Evolutionary conservation across 345 rosid species (phyloP), one percentile per base, ranked within the genome.

Genomic region (Tarenaya hassleriana): DNA sequence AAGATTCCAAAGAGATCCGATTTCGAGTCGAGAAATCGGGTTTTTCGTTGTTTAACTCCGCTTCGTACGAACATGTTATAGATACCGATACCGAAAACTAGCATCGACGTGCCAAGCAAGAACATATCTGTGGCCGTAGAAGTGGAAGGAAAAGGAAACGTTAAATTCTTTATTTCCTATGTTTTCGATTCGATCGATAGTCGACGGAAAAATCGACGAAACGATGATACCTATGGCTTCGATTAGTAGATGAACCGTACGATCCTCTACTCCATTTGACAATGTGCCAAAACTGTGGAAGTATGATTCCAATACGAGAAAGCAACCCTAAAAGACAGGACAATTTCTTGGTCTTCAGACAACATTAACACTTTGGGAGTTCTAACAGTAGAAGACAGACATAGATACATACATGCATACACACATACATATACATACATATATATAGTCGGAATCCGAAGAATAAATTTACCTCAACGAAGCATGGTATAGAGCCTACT

Each of bases 401-500:
- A n/a, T n/a, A n/a, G n/a, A n/a, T n/a, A n/a, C n/a, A n/a, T n/a
- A n/a, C n/a, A n/a, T n/a, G n/a, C n/a, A n/a, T n/a, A n/a, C n/a
- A n/a, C n/a, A n/a, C n/a, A n/a, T n/a, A n/a, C n/a, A n/a, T n/a
- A n/a, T n/a, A n/a, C n/a, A 41, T 41, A 27, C 47, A 55, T 34
- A 40, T 9, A 13, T 10, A 44, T 1, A 4, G 31, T 44, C 19
- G 17, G 34, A 50, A 24, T 24, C 19, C 21, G 3, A 44, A 7
- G 13, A 35, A 19, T 40, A 34, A 27, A 46, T 14, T 47, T 70
- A 81, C 95, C 95, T 85, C 95, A 17, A 69, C 27, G 67, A 79
- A 83, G 55, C 96, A 87, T 54, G 83, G 47, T 15, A 77, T 49
- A 5, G 94, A 83, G 13, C 89, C 83, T 14, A 87, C 55, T 64